A percentile compares a stretch with the other conserved stretches of the same genome.
Conservation (phyloP, 306 rosid species). For the Begonia masoniana region DNA sequence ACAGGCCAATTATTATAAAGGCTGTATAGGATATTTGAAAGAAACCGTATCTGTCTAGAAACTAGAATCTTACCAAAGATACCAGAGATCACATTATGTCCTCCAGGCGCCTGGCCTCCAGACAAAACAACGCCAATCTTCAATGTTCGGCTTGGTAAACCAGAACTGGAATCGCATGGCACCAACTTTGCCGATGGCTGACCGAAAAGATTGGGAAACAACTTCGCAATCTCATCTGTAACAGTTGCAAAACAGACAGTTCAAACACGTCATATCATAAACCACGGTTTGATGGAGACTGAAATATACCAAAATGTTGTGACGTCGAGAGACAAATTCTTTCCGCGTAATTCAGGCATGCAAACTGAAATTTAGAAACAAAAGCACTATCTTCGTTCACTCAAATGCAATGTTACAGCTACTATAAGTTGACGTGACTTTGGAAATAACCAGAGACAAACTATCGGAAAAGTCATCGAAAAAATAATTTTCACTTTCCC, state of each 20-base stretch:
- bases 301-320: not conserved
- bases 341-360: too few relatives aligned
- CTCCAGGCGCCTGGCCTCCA: slow-evolving; percentile 98
- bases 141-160: slow-evolving; percentile 29
- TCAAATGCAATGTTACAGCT: too few relatives aligned
- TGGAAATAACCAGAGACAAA: too few relatives aligned
- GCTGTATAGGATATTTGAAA: not conserved
- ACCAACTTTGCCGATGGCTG: slow-evolving; percentile 69
- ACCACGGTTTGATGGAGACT: not conserved
- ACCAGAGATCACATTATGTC: slow-evolving; percentile 94
- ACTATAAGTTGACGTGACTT: too few relatives aligned
- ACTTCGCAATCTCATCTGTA: slow-evolving; percentile 85
- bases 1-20: slow-evolving; percentile 1
- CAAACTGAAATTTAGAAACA: too few relatives aligned
- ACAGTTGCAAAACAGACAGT: too few relatives aligned
- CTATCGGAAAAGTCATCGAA: too few relatives aligned
- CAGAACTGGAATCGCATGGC: slow-evolving; percentile 21
- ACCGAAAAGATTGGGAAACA: slow-evolving; percentile 75
- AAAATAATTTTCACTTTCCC: too few relatives aligned
- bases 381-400: too few relatives aligned
- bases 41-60: not conserved
- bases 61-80: slow-evolving; percentile 46
- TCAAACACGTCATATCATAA: slow-evolving; percentile 3
- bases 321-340: not conserved
- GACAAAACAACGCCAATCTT: slow-evolving; percentile 94